Evolutionary conservation across 83 land plant species (phyloP), one percentile per base, ranked within the genome.

Genomic region (Diphasiastrum complanatum): DNA sequence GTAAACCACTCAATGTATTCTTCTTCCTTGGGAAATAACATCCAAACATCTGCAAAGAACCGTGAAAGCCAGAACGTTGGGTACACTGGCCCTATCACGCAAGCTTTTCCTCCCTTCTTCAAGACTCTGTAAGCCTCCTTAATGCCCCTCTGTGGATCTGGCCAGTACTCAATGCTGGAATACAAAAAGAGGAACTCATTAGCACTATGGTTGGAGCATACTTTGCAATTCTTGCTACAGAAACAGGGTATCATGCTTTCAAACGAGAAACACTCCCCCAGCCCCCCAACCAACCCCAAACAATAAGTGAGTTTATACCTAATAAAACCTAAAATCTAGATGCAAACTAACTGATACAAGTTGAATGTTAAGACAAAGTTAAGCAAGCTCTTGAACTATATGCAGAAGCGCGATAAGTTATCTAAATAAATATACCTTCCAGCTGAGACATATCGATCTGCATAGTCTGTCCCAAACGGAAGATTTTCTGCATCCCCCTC

Each of bases 141-240:
- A 55, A 93, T 93, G 27, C 99, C 99, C 20, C 99, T 75, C 65
- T 93, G 99, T 4, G 99, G 99, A 45, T 93, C 99, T 45, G 99
- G 99, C 99, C 99, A 93, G 70, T 93, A 93, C 80, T 93, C 99
- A 58, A 93, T 93, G 67, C 99, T 93, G 84, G 60, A 62, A 38
- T 47, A 47, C 35, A 5, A 12, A 14, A 12, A 10, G 12, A 20
- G 11, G 8, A 49, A 20, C 22, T 12, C 10, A 19, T 20, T 12
- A 8, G 8, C 20, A 5, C 20, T n/a, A n/a, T n/a, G n/a, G n/a
- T n/a, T n/a, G n/a, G n/a, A n/a, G n/a, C n/a, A n/a, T n/a, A n/a
- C n/a, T n/a, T n/a, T n/a, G n/a, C n/a, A n/a, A n/a, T n/a, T n/a
- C n/a, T n/a, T n/a, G n/a, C n/a, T n/a, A n/a, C n/a, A n/a, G n/a